Conservation (phyloP, 257 asterid genomes). For the Nicotiana tomentosiformis region DNA sequence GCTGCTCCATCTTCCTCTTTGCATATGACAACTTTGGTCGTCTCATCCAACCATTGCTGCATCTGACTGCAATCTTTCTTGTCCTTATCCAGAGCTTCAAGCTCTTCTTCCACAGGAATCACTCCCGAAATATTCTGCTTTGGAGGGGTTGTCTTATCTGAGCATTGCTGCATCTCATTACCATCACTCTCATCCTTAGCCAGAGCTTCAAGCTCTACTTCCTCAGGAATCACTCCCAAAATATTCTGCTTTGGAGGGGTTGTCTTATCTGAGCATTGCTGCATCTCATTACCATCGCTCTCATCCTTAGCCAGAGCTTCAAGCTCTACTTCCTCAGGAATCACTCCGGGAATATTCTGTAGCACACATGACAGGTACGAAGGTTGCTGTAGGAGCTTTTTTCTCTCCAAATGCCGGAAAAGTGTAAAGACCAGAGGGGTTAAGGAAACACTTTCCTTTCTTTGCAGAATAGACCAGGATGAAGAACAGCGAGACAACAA, state of each 20-base stretch:
- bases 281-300: neutral
- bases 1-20: neutral
- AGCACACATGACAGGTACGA: neutral
- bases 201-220: slow-evolving; percentile 19
- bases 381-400: slow-evolving; percentile 1
- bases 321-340: slow-evolving; percentile 13
- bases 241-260: neutral
- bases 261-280: neutral
- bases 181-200: slow-evolving; percentile 14
- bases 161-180: neutral
- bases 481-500: neutral
- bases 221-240: slow-evolving; percentile 9
- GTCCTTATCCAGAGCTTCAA: slow-evolving; percentile 25
- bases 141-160: neutral
- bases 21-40: neutral
- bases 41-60: neutral
- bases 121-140: neutral
- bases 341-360: slow-evolving; percentile 1
- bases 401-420: neutral
- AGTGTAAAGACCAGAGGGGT: slow-evolving; percentile 4
- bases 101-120: slow-evolving; percentile 12
- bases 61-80: neutral
- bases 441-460: slow-evolving; percentile 6
- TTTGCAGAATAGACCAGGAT: slow-evolving; percentile 1
- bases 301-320: slow-evolving; percentile 24